Evolutionary conservation across 805 yeast species (phyloP).

Genomic region (Candida pseudoglaebosa): DNA sequence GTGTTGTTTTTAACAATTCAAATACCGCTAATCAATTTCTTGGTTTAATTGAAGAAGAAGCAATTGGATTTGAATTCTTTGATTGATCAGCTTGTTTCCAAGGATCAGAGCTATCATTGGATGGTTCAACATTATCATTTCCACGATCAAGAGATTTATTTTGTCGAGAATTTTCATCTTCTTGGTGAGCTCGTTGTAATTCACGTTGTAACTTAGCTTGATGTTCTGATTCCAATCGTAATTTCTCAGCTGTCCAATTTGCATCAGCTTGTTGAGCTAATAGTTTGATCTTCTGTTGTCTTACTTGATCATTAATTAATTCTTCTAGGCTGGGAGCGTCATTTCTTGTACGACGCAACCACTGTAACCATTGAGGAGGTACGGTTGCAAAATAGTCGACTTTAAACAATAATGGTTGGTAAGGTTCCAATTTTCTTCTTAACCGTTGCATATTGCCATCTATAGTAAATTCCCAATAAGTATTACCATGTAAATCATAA

Average conservation of each 20-base stretch:
- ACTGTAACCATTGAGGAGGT: conserved; percentile 75
- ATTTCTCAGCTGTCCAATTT: conserved; percentile 37
- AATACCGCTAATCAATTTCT: conserved; percentile 15
- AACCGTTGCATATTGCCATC: conserved; percentile 50
- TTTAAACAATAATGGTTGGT: conserved; percentile 41
- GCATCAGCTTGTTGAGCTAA: conserved; percentile 46
- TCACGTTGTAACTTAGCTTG: conserved; percentile 27
- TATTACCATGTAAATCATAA: conserved; percentile 78
- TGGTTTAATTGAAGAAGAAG: conserved; percentile 36
- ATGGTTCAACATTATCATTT: neutral
- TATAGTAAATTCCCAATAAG: conserved; percentile 76
- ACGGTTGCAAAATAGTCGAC: conserved; percentile 57
- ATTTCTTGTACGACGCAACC: conserved; percentile 66
- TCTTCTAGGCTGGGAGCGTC: conserved; percentile 62
- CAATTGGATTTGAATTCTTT: conserved; percentile 28
- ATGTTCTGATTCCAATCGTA: conserved; percentile 29
- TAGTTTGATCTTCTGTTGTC: conserved; percentile 51
- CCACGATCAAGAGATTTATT: neutral
- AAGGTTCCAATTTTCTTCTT: conserved; percentile 63
- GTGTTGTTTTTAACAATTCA: neutral
- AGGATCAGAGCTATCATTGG: conserved; percentile 17
- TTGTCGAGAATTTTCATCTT: conserved; percentile 10
- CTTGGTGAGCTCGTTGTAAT: conserved; percentile 23
- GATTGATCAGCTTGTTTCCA: conserved; percentile 34
- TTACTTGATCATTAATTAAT: conserved; percentile 50